These are phyloP conservation scores for Plasmodium billcollinsi DNA, from an alignment of 169 alveolate species.

Conservation along the genomic window DNA sequence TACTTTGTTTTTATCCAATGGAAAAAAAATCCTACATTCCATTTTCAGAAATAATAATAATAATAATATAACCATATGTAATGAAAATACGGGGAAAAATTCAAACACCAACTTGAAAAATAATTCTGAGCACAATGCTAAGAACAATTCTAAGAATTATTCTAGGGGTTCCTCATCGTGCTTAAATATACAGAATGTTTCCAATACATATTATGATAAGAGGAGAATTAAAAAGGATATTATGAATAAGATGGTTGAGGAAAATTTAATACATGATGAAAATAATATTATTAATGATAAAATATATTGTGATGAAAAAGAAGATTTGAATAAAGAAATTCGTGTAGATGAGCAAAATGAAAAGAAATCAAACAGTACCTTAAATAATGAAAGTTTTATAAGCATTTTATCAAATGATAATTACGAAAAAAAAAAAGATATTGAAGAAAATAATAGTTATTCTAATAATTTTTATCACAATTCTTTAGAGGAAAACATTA, in stretches of 20 bases:
- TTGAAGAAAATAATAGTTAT: not conserved
- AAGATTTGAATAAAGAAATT: no score
- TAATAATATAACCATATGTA: no score
- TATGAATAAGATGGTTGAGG: not conserved
- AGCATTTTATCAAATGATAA: conserved; percentile 34
- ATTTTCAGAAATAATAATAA: conserved; percentile 26
- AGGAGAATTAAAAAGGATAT: conserved; percentile 10
- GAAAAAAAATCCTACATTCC: conserved; percentile 41
- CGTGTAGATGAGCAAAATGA: not conserved
- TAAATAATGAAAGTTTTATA: conserved; percentile 15
- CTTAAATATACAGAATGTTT: not conserved
- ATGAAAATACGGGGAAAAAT: no score
- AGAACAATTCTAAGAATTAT: conserved; percentile 26
- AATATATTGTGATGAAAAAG: no score
- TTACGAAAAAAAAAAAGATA: not conserved
- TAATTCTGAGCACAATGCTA: not conserved
- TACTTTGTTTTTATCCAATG: conserved; percentile 53
- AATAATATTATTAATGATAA: not conserved
- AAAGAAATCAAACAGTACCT: not conserved
- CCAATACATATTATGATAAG: not conserved
- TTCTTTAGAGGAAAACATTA: not conserved
- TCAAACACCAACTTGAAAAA: no score
- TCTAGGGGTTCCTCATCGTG: conserved; percentile 11
- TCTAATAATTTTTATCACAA: not conserved
- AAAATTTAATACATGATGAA: not conserved